Conservation (phyloP, 495 filamentous ascomycete species). For the Clohesyomyces aquaticus region DNA sequence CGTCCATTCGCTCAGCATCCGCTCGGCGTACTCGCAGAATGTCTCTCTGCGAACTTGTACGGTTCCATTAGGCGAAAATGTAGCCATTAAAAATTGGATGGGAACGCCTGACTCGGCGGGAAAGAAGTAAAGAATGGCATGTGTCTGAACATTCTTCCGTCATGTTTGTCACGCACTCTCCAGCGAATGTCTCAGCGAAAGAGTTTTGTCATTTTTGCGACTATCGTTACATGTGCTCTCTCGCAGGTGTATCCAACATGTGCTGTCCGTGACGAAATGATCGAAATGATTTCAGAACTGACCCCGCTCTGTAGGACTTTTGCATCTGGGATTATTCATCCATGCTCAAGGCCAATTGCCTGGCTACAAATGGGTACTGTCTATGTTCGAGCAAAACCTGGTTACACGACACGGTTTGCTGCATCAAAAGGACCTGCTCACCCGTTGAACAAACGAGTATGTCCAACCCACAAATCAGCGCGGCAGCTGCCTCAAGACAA, state of each 20-base stretch:
- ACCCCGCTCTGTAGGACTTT: background rate
- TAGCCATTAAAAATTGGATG: too few relatives aligned
- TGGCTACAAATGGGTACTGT: constrained; percentile 9
- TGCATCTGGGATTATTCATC: background rate
- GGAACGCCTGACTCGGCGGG: too few relatives aligned
- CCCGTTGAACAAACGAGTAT: background rate
- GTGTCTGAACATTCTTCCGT: too few relatives aligned
- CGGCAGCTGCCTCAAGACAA: background rate
- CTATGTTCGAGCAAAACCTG: constrained; percentile 11
- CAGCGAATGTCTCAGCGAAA: too few relatives aligned
- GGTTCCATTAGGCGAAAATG: too few relatives aligned
- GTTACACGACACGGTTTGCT: constrained; percentile 5
- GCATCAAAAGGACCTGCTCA: background rate
- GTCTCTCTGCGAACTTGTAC: too few relatives aligned
- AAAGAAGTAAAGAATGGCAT: too few relatives aligned
- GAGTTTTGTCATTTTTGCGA: too few relatives aligned
- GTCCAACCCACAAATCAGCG: background rate
- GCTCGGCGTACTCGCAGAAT: background rate
- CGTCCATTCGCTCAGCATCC: background rate
- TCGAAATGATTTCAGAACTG: too few relatives aligned
- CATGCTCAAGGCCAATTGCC: background rate
- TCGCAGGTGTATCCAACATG: constrained; percentile 9
- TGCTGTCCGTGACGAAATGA: too few relatives aligned
- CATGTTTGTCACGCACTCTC: too few relatives aligned
- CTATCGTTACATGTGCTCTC: background rate